phyloP scores from a whole-genome alignment of 108 stramenopile species.

The Cyclotella baltica region DNA sequence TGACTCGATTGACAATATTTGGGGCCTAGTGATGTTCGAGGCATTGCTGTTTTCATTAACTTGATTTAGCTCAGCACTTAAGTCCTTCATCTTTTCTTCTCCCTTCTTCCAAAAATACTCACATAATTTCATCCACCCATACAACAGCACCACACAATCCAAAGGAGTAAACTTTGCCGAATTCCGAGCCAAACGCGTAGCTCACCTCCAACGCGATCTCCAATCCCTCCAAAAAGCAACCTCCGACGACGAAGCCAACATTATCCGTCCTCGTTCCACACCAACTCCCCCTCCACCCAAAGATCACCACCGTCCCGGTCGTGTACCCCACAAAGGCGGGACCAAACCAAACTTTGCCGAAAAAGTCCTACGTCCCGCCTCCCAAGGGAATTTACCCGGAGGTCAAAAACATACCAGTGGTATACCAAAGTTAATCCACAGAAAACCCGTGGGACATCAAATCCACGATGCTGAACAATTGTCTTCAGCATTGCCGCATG shows the following conservation, averaged over 20 bases:
- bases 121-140: neutral
- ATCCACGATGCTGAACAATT: conserved; percentile 61
- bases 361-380: conserved; percentile 37
- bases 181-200: conserved; percentile 37
- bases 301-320: conserved; percentile 24
- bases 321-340: conserved; percentile 21
- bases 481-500: conserved; percentile 15
- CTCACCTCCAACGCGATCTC: conserved; percentile 39
- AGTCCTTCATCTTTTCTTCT: neutral
- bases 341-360: conserved; percentile 53
- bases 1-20: no score
- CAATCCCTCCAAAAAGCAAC: conserved; percentile 38
- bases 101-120: neutral
- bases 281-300: neutral
- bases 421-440: conserved; percentile 72
- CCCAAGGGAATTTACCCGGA: conserved; percentile 20
- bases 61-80: neutral
- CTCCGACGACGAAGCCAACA: conserved; percentile 10
- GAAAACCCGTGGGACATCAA: conserved; percentile 62
- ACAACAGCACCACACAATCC: neutral
- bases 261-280: conserved; percentile 4
- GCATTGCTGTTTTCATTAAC: no score
- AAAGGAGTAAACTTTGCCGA: conserved; percentile 39
- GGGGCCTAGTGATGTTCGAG: no score
- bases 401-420: conserved; percentile 52